Evolutionary conservation across 2,329 filamentous ascomycete species (phyloP).

Genomic region (Volutella citrinella): DNA sequence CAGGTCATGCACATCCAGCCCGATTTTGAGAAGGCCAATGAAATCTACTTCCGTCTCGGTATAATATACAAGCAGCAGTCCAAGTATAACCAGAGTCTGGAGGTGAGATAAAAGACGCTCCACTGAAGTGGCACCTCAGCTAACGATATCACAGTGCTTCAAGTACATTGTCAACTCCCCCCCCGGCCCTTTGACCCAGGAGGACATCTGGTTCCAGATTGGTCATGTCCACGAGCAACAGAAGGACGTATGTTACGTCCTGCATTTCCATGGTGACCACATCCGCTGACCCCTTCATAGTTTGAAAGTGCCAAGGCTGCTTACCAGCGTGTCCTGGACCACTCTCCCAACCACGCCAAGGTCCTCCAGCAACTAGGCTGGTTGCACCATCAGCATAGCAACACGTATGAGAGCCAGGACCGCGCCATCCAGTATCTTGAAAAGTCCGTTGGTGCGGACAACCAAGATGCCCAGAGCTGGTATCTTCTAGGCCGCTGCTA

Average conservation of each 20-base stretch:
- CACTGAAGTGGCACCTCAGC: background rate
- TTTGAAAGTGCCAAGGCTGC: slow-evolving; percentile 91
- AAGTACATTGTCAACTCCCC: slow-evolving; percentile 95
- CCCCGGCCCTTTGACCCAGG: slow-evolving; percentile 87
- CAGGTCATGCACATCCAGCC: slow-evolving; percentile 99
- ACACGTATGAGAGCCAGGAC: slow-evolving; percentile 86
- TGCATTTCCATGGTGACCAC: too few species aligned
- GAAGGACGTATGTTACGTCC: slow-evolving; percentile 80
- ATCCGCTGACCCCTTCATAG: too few species aligned
- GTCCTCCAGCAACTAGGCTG: slow-evolving; percentile 96
- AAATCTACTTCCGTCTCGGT: slow-evolving; percentile 97
- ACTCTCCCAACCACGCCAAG: slow-evolving; percentile 95
- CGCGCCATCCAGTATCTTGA: slow-evolving; percentile 95
- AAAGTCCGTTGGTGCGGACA: slow-evolving; percentile 92
- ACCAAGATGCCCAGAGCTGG: slow-evolving; percentile 96
- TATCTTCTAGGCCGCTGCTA: slow-evolving; percentile 96
- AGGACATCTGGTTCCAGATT: slow-evolving; percentile 99
- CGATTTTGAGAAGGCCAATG: slow-evolving; percentile 96
- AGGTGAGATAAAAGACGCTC: slow-evolving; percentile 55
- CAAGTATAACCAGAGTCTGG: slow-evolving; percentile 87
- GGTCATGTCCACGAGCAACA: slow-evolving; percentile 98
- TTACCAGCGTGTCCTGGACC: slow-evolving; percentile 88
- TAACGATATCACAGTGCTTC: slow-evolving; percentile 67
- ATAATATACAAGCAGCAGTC: slow-evolving; percentile 99
- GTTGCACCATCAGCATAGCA: slow-evolving; percentile 96